Percentiles rank a stretch among this genome's conserved stretches.
These are phyloP conservation scores for Penicillium manginii DNA, from an alignment of 495 filamentous ascomycete species.

Conservation along the genomic window DNA sequence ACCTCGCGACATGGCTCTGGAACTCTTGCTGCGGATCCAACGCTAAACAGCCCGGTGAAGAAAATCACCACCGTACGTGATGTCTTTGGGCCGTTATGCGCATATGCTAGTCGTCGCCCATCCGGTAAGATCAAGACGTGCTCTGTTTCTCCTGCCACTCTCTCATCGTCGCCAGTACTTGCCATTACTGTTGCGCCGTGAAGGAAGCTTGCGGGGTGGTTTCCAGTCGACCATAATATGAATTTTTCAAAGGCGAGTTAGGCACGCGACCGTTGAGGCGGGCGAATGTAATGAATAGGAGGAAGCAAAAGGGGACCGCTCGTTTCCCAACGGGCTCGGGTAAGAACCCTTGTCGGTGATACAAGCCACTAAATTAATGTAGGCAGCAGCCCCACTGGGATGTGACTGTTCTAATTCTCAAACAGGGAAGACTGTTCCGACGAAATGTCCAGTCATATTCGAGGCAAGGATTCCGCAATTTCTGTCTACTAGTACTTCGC, in stretches of 20 bases:
- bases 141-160: slow-evolving; percentile 2
- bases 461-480: too few species aligned
- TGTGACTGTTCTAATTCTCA: too few species aligned
- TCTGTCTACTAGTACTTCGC: too few species aligned
- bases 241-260: too few species aligned
- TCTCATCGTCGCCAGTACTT: not conserved
- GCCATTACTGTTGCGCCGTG: not conserved
- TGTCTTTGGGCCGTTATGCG: not conserved
- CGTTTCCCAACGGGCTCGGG: not conserved
- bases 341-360: not conserved
- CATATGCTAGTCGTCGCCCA: slow-evolving; percentile 4
- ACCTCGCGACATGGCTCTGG: slow-evolving; percentile 7
- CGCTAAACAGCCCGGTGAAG: slow-evolving; percentile 8
- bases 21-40: slow-evolving; percentile 2
- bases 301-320: not conserved
- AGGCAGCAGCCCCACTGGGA: too few species aligned
- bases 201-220: not conserved
- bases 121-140: slow-evolving; percentile 5
- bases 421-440: too few species aligned
- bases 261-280: too few species aligned
- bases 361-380: not conserved
- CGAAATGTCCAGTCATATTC: too few species aligned
- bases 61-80: slow-evolving; percentile 5
- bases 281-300: too few species aligned
- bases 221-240: too few species aligned